Evolutionary conservation across 192 early-diverging fungal genomes (phyloP), one percentile per base, ranked within the genome.

Genomic region (Backusella liffmaniae): DNA sequence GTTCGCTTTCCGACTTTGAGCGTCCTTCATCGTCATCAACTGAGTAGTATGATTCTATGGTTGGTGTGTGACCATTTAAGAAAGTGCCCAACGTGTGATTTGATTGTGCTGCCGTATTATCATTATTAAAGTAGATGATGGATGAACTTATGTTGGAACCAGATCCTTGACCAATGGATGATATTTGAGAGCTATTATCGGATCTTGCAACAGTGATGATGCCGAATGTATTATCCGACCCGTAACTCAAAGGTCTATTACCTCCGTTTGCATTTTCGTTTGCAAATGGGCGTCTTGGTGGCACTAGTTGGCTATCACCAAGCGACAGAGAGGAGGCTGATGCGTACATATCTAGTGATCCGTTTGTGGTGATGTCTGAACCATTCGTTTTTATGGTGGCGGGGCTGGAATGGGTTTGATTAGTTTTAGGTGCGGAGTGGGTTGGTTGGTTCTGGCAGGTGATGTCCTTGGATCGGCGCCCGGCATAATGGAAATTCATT

Each of bases 191-290:
- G 10, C 56, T 23, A 62, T 26, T 62, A 8, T 62, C 56, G 56
- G 56, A 62, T 62, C 56, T 29, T 62, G 21, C n/a, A 29, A 2
- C 26, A 10, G 56, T 2, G 3, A 62, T 62, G 4, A 62, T 62
- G 15, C 67, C 67, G 36, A 69, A 69, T 39, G 67, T 69, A 21
- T 69, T 69, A 41, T 37, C 67, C n/a, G 67, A 69, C 10, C 67
- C 67, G 39, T 69, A 23, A 41, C 67, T 69, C 4, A 69, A 36
- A 39, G 67, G 67, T 23, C 67, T 39, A 41, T 23, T 69, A 1
- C 16, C 29, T 16, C 32, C 26, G 8, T 35, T 37, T 26, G 4
- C 10, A 23, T 41, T 41, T 23, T 69, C 37, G 7, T 69, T 69
- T 16, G 37, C 67, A 41, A 69, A 69, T 21, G 37, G 67, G 34